Base-by-base conservation (phyloP, 2,329 filamentous ascomycete genomes). In the Lachnellula arida region DNA sequence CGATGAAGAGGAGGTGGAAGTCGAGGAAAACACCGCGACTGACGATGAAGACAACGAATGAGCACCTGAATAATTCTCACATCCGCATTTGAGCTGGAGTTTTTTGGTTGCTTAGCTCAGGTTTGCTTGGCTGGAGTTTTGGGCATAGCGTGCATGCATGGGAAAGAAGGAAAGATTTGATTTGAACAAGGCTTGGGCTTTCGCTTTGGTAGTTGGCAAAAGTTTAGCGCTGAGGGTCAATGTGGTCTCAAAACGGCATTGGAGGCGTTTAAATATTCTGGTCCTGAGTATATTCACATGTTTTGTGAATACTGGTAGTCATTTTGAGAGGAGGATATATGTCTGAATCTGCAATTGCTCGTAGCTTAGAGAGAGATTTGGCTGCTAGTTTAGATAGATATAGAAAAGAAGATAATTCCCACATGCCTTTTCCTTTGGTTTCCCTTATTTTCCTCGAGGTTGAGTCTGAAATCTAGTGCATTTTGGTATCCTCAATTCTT, bases 31-130 rank as follows among this genome's bases (percentile, higher is more conserved):
- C 28, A 64, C 63, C 8, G 61, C 61, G 23, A 66, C 63, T 32
- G 61, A 62, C 32, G 61, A 62, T 5, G 64, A 65, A 15, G 60
- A 56, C 9, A 60, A 67, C 28, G 65, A 67, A 63, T 60, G 55
- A 63, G 34, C 55, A 17, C 25, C 11, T 42, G 19, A 46, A 28
- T 32, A 32, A 48, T 15, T 37, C 23, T 42, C 25, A 11, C 23
- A 19, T 8, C 49, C 19, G 17, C 46, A 28, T 19, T 59, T 47
- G 40, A 35, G 54, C 54, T 47, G 34, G 23, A 32, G 34, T 49
- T 51, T 35, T 50, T 51, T 4, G 9, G 28, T 32, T 12, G 28
- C 9, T 32, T 11, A 32, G 9, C 28, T 32, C 11, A 32, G 28
- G 28, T 32, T 32, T 32, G 28, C 28, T 32, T 32, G 2, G 28